A percentile compares a stretch with the other conserved stretches of the same genome.
Evolutionary conservation across 352 stramenopile species (phyloP).

Genomic region (Aphanomyces astaci): DNA sequence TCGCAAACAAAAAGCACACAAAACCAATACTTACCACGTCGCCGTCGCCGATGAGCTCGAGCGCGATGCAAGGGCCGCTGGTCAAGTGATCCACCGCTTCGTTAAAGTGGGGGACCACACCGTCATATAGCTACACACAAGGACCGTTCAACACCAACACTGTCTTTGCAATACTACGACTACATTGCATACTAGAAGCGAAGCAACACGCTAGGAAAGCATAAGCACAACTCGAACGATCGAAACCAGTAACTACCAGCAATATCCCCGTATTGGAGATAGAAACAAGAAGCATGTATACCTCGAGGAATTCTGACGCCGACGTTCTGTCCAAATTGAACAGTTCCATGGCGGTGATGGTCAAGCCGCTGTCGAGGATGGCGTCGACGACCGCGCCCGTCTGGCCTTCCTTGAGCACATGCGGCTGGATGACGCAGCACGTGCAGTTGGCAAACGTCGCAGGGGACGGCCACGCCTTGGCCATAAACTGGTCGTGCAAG

Average conservation of each 20-base stretch:
- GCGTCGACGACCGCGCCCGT: conserved; percentile 75
- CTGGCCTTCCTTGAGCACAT: conserved; percentile 84
- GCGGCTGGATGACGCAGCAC: conserved; percentile 88
- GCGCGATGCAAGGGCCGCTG: conserved; percentile 79
- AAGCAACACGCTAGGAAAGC: no score
- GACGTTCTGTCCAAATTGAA: conserved; percentile 84
- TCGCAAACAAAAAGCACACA: neutral
- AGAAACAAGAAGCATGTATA: conserved; percentile 20
- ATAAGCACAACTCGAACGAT: no score
- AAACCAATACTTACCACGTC: conserved; percentile 25
- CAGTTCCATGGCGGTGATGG: conserved; percentile 81
- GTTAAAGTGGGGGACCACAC: conserved; percentile 87
- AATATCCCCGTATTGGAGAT: neutral
- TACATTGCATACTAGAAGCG: no score
- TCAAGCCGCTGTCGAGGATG: conserved; percentile 66
- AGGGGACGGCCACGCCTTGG: conserved; percentile 30
- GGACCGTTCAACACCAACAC: no score
- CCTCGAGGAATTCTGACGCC: conserved; percentile 88
- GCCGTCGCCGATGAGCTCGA: conserved; percentile 75
- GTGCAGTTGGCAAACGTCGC: conserved; percentile 84
- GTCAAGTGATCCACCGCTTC: conserved; percentile 86
- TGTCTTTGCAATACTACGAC: no score
- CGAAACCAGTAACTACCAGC: no score
- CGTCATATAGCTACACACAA: conserved; percentile 64
- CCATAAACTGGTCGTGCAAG: conserved; percentile 12